These are phyloP conservation scores for Graphilbum ipis-grandicollis DNA, from an alignment of 2,329 filamentous ascomycete genomes.

Conservation along the genomic window DNA sequence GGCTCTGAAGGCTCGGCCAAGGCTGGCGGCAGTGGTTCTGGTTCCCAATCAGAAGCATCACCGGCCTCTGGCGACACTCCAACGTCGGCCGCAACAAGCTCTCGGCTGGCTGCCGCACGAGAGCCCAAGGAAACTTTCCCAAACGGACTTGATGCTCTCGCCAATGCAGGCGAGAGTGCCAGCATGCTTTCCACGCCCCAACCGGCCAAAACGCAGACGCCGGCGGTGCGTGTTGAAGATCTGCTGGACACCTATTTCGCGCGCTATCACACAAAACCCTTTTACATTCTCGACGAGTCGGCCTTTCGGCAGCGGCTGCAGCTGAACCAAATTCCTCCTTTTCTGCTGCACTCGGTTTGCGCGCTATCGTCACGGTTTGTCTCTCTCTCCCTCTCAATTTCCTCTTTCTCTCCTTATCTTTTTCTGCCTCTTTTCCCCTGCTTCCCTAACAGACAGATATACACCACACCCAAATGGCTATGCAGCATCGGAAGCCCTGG, in stretches of 20 bases:
- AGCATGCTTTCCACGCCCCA: neutral
- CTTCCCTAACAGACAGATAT: constrained; percentile 33
- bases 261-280: constrained; percentile 67
- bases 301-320: constrained; percentile 56
- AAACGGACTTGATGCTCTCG: neutral
- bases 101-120: neutral
- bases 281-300: constrained; percentile 63
- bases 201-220: neutral
- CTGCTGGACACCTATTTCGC: constrained; percentile 66
- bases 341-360: constrained; percentile 38
- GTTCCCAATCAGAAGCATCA: constrained; percentile 8
- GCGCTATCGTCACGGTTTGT: constrained; percentile 44
- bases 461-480: constrained; percentile 50
- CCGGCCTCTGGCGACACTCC: constrained; percentile 7
- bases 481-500: constrained; percentile 47
- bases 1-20: neutral
- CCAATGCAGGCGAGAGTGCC: neutral
- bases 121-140: neutral
- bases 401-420: neutral
- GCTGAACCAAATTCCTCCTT: constrained; percentile 43
- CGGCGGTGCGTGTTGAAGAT: constrained; percentile 26
- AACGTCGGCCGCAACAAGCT: neutral
- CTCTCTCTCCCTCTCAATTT: neutral
- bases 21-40: neutral
- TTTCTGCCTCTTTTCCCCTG: neutral